A percentile compares a stretch with the other conserved stretches of the same genome.
phyloP scores from a whole-genome alignment of 2,329 filamentous ascomycete species.

The Pseudodiploospora longispora region DNA sequence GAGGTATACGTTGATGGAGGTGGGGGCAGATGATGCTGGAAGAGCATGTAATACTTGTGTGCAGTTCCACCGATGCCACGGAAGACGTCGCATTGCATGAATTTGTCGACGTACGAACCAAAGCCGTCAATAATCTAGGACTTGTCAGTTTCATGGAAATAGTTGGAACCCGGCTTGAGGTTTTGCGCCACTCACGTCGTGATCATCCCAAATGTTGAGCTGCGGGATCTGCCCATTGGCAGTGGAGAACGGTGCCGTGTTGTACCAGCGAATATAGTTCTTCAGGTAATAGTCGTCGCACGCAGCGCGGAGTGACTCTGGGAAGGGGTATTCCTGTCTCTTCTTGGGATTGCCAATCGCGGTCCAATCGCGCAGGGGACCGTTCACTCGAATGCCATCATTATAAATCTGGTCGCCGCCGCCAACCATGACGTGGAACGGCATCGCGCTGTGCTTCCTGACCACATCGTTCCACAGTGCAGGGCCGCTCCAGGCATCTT shows the following conservation, averaged over 20 bases:
- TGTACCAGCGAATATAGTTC: slow-evolving; percentile 81
- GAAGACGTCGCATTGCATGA: slow-evolving; percentile 90
- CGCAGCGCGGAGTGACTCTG: slow-evolving; percentile 67
- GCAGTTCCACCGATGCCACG: slow-evolving; percentile 84
- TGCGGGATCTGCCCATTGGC: slow-evolving; percentile 90
- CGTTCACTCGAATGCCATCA: slow-evolving; percentile 78
- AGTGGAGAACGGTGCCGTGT: slow-evolving; percentile 72
- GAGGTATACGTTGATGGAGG: slow-evolving; percentile 81
- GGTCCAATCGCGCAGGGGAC: slow-evolving; percentile 76
- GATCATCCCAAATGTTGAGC: slow-evolving; percentile 97
- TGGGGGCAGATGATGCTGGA: slow-evolving; percentile 88
- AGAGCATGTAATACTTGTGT: slow-evolving; percentile 97
- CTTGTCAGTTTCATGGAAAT: slow-evolving; percentile 29
- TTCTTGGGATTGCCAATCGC: slow-evolving; percentile 74
- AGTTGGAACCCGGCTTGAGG: not conserved
- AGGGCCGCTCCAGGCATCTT: slow-evolving; percentile 80
- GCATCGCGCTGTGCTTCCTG: slow-evolving; percentile 67
- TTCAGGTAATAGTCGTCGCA: slow-evolving; percentile 88
- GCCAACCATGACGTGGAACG: slow-evolving; percentile 93
- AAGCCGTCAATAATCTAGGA: slow-evolving; percentile 78
- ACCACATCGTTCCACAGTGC: slow-evolving; percentile 92
- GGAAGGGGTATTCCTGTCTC: slow-evolving; percentile 71
- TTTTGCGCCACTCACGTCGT: slow-evolving; percentile 52
- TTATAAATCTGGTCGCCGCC: slow-evolving; percentile 97
- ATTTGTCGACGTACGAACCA: slow-evolving; percentile 86